phyloP scores from a whole-genome alignment of 192 early-diverging fungal genomes.

The Radiomyces spectabilis region DNA sequence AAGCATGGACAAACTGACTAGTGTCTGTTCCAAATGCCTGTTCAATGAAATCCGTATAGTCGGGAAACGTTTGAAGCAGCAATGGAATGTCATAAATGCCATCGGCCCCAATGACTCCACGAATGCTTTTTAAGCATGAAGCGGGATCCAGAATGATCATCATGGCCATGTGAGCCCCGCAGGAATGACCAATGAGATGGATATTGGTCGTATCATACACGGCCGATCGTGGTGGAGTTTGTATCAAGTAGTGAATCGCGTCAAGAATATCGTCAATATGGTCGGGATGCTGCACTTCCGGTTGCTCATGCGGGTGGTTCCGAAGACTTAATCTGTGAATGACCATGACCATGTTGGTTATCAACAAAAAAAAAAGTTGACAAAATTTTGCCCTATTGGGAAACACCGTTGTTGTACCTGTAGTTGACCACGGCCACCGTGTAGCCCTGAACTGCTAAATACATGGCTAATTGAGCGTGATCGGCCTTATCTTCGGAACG shows the following conservation, averaged over 20 bases:
- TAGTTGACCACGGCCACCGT: slow-evolving; percentile 72
- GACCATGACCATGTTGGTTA: background rate
- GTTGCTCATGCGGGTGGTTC: slow-evolving; percentile 14
- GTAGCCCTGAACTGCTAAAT: slow-evolving; percentile 38
- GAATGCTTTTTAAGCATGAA: too few relatives aligned
- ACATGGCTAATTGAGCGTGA: slow-evolving; percentile 39
- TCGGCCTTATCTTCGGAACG: slow-evolving; percentile 65
- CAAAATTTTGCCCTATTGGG: background rate
- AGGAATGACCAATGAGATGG: slow-evolving; percentile 67
- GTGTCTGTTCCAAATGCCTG: slow-evolving; percentile 55
- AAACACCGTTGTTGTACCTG: slow-evolving; percentile 32
- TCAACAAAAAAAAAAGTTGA: background rate
- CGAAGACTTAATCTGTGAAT: slow-evolving; percentile 10
- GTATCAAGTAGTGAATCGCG: slow-evolving; percentile 45
- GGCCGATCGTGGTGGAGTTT: slow-evolving; percentile 1
- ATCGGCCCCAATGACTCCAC: slow-evolving; percentile 66
- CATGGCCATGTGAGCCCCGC: slow-evolving; percentile 66
- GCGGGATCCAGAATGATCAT: slow-evolving; percentile 46
- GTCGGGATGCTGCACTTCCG: slow-evolving; percentile 51
- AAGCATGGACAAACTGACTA: slow-evolving; percentile 33
- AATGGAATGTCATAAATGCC: slow-evolving; percentile 79
- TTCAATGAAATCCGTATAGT: slow-evolving; percentile 65
- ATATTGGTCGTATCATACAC: slow-evolving; percentile 16
- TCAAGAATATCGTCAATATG: slow-evolving; percentile 59
- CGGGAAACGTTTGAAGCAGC: slow-evolving; percentile 54